Conservation (phyloP, 371 early-diverging fungal genomes). For the Chytridiales sp. region DNA sequence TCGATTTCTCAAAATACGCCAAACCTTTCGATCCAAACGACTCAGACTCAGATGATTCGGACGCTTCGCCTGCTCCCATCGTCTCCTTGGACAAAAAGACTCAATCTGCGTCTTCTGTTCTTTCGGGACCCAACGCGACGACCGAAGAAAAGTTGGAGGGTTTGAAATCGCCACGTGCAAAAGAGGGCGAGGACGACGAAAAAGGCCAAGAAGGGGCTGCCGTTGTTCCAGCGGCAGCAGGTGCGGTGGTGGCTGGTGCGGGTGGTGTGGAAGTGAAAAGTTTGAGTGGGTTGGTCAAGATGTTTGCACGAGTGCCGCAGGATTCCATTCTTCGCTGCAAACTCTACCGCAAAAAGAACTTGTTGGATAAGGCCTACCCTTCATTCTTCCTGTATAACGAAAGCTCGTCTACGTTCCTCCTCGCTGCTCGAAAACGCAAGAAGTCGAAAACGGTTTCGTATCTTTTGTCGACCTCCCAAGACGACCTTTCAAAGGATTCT, state of each 20-base stretch:
- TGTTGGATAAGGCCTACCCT: constrained; percentile 46
- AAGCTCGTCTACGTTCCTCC: constrained; percentile 44
- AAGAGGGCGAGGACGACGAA: constrained; percentile 4
- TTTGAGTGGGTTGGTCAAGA: constrained; percentile 13
- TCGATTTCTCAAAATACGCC: constrained; percentile 9
- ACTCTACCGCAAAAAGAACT: constrained; percentile 43
- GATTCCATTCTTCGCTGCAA: constrained; percentile 47
- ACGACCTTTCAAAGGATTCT: constrained; percentile 50
- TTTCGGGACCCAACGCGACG: too few relatives aligned
- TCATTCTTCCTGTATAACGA: constrained; percentile 52
- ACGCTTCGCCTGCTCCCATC: too few relatives aligned
- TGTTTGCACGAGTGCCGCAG: constrained; percentile 28
- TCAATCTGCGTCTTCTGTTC: too few relatives aligned
- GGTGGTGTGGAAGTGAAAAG: constrained; percentile 6
- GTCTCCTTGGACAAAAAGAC: too few relatives aligned
- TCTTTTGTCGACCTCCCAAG: constrained; percentile 45
- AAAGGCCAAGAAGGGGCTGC: background rate
- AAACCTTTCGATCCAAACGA: constrained; percentile 21
- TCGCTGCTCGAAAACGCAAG: constrained; percentile 48
- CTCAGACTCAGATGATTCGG: too few relatives aligned
- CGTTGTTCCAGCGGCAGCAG: background rate
- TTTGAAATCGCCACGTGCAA: too few relatives aligned
- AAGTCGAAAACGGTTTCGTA: constrained; percentile 47
- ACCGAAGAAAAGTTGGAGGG: too few relatives aligned
- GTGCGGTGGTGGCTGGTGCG: constrained; percentile 4